Evolutionary conservation across 441 rosid genomes (phyloP), one percentile per base, ranked within the genome.

Genomic region (Capsella rubella): DNA sequence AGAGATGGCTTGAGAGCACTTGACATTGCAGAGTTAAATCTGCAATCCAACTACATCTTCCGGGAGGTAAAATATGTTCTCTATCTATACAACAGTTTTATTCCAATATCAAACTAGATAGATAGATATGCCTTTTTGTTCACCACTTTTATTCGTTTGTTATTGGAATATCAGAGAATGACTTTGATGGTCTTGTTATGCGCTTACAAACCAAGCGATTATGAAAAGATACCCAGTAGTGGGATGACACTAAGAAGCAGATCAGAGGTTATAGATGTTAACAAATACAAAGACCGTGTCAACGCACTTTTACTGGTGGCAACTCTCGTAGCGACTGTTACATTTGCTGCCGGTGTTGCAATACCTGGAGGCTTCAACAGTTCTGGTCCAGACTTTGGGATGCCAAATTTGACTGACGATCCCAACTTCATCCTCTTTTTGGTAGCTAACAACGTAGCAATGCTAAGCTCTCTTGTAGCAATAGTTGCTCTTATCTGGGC

Each of bases 191-290:
- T 54, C 40, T 66, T 66, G 15, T 3, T 66, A 37, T 15, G 2
- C n/a, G 1, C 5, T 66, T 51, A 51, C 49, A 25, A 25, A 51
- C 71, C 49, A 14, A 35, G 11, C 25, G n/a, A 37, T 37, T 1
- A 0, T 51, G 25, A 0, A 1, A 1, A 2, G 40, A 1, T 52
- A 28, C 40, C 72, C 0, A 10, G 18, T 1, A 54, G 40, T 28
- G 62, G 61, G 0, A 67, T 67, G 71, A 67, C 62, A 15, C 29
- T 68, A 68, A 68, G 45, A 68, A 55, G 34, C 14, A 37, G 16
- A 39, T 59, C 64, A 37, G 64, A 37, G 47, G 25, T 21, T 21
- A 21, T 21, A 21, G 0, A 13, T 40, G 6, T 0, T 15, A 4
- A 60, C 18, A 60, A 60, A 0, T 13, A 60, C 51, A 61, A 25